Evolutionary conservation across 805 yeast genomes (phyloP).

Genomic region (Grigorovia yakushimaensis): DNA sequence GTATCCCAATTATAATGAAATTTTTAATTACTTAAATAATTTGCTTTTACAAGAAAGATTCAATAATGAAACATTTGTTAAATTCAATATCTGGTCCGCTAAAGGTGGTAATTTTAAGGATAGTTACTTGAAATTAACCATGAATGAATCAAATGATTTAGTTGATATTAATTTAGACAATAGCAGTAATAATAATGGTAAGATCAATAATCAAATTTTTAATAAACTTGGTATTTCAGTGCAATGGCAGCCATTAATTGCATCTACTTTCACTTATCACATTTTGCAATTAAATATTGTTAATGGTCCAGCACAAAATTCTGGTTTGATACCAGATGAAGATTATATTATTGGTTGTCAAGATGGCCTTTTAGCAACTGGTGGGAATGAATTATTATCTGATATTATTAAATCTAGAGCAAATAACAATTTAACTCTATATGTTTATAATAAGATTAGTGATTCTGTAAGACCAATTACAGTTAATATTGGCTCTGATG

Average conservation of each 20-base stretch:
- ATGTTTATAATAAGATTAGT: slow-evolving; percentile 82
- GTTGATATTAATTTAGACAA: slow-evolving; percentile 26
- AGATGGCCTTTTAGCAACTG: slow-evolving; percentile 74
- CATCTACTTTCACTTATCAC: slow-evolving; percentile 82
- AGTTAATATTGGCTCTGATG: slow-evolving; percentile 73
- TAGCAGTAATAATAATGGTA: slow-evolving; percentile 8
- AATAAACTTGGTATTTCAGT: slow-evolving; percentile 53
- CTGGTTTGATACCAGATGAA: slow-evolving; percentile 74
- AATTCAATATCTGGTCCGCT: slow-evolving; percentile 71
- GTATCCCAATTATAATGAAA: slow-evolving; percentile 36
- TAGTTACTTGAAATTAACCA: slow-evolving; percentile 26
- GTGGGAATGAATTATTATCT: slow-evolving; percentile 75
- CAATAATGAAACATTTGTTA: slow-evolving; percentile 17
- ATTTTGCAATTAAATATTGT: slow-evolving; percentile 61
- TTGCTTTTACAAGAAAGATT: slow-evolving; percentile 13
- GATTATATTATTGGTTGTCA: slow-evolving; percentile 86
- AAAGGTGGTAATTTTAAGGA: slow-evolving; percentile 61
- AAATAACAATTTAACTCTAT: slow-evolving; percentile 40
- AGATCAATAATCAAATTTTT: slow-evolving; percentile 26
- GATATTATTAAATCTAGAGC: slow-evolving; percentile 49
- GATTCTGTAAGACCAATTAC: slow-evolving; percentile 82
- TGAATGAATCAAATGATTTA: slow-evolving; percentile 20
- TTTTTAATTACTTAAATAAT: slow-evolving; percentile 18
- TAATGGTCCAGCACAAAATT: slow-evolving; percentile 67
- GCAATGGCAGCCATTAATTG: slow-evolving; percentile 66